phyloP scores from a whole-genome alignment of 129 eudicot genomes.

The Lactuca saligna region DNA sequence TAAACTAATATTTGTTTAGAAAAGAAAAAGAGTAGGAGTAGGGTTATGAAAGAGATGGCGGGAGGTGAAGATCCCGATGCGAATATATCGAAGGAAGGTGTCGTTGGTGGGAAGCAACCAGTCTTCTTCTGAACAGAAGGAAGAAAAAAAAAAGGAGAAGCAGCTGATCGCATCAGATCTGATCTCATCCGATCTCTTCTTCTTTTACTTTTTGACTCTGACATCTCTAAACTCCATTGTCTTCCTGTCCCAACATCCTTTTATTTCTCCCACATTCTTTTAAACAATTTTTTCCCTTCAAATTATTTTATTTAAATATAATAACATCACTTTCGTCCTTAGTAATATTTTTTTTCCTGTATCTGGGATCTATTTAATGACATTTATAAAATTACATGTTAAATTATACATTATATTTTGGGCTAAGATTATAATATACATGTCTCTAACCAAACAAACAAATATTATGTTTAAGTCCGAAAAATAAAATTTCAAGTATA shows the following conservation, averaged over 20 bases:
- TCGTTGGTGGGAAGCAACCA: constrained; percentile 14
- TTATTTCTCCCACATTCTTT: background rate
- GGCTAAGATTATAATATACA: too few relatives aligned
- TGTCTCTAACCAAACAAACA: too few relatives aligned
- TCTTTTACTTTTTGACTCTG: constrained; percentile 29
- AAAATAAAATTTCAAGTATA: too few relatives aligned
- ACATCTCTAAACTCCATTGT: constrained; percentile 22
- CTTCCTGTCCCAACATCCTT: constrained; percentile 27
- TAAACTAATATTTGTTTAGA: background rate
- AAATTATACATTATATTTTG: too few relatives aligned
- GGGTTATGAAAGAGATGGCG: constrained; percentile 30
- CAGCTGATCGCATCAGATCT: constrained; percentile 30
- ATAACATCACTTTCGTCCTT: background rate
- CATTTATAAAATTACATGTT: background rate
- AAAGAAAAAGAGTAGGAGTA: background rate
- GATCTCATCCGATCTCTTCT: constrained; percentile 12
- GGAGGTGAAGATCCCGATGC: constrained; percentile 27
- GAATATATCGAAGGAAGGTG: constrained; percentile 20
- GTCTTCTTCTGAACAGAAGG: constrained; percentile 3
- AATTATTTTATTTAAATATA: too few relatives aligned
- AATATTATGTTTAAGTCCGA: too few relatives aligned
- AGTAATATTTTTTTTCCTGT: too few relatives aligned
- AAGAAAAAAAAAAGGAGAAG: background rate
- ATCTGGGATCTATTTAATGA: too few relatives aligned
- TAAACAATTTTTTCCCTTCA: background rate